Conservation (phyloP, 73 alveolate genomes). For the Uronychia binucleata region DNA sequence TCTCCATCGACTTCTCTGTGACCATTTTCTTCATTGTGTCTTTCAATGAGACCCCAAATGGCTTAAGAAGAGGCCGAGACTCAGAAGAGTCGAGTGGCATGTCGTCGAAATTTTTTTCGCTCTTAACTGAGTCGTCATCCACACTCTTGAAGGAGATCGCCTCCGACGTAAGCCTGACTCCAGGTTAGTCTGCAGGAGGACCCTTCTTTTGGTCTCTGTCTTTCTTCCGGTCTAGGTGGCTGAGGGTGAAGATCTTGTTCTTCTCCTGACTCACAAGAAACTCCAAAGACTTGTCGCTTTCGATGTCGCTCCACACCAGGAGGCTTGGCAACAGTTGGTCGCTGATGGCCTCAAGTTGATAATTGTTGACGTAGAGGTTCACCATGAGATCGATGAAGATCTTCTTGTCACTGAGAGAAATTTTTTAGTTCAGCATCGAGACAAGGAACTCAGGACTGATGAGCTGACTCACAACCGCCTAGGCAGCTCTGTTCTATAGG, state of each 20-base stretch:
- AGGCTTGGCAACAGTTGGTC: not conserved
- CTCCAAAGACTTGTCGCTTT: not conserved
- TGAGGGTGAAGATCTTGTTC: slow-evolving; percentile 3
- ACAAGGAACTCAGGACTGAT: not conserved
- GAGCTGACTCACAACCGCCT: not conserved
- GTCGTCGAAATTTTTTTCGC: no score
- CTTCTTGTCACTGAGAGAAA: not conserved
- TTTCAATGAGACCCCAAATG: no score
- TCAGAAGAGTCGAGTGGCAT: no score
- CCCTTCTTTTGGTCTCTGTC: no score
- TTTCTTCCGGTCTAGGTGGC: not conserved
- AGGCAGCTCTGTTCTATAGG: not conserved
- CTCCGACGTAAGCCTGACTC: no score
- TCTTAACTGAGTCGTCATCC: no score
- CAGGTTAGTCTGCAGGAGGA: no score
- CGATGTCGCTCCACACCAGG: not conserved
- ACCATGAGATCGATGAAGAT: not conserved
- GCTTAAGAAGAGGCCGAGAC: no score
- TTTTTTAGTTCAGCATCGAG: not conserved
- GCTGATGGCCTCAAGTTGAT: not conserved
- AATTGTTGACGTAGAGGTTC: not conserved
- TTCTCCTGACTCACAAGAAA: not conserved
- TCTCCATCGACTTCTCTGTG: not conserved
- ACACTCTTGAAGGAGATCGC: no score
- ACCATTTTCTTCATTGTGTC: not conserved